A percentile compares a stretch with the other conserved stretches of the same genome.
Evolutionary conservation across 192 early-diverging fungal species (phyloP).

Genomic region (Coemansia reversa): DNA sequence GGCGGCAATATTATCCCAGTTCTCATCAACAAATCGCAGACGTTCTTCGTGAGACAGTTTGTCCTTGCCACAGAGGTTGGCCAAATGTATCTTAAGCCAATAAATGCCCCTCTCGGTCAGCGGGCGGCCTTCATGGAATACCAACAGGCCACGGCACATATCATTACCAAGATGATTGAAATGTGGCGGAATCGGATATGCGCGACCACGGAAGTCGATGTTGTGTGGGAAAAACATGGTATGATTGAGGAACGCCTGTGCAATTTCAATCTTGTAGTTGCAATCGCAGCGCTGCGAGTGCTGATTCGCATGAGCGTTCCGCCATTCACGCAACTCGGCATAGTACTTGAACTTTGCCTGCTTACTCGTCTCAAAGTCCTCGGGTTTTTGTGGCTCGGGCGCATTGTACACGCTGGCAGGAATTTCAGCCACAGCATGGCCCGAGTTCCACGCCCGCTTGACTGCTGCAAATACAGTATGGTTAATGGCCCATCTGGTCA

Average conservation of each 20-base stretch:
- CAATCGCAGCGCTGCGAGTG: conserved; percentile 87
- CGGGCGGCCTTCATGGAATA: conserved; percentile 77
- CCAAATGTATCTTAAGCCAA: conserved; percentile 96
- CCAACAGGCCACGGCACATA: conserved; percentile 89
- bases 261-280: conserved; percentile 96
- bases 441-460: conserved; percentile 85
- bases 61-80: conserved; percentile 88
- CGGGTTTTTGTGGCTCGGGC: conserved; percentile 62
- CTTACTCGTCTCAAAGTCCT: conserved; percentile 61
- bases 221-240: conserved; percentile 97
- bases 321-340: conserved; percentile 57
- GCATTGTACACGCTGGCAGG: conserved; percentile 56
- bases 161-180: conserved; percentile 98
- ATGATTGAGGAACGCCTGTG: conserved; percentile 79
- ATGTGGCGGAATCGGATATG: conserved; percentile 93
- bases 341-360: conserved; percentile 60
- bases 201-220: conserved; percentile 95
- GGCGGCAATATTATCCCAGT: conserved; percentile 78
- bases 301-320: conserved; percentile 65
- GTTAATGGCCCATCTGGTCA: conserved; percentile 88
- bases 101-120: conserved; percentile 75
- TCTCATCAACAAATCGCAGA: conserved; percentile 68
- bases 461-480: conserved; percentile 75
- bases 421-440: conserved; percentile 69
- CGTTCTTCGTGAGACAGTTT: conserved; percentile 89